Evolutionary conservation across 306 rosid genomes (phyloP), one percentile per base, ranked within the genome.

Genomic region (Dalbergia oliveri): DNA sequence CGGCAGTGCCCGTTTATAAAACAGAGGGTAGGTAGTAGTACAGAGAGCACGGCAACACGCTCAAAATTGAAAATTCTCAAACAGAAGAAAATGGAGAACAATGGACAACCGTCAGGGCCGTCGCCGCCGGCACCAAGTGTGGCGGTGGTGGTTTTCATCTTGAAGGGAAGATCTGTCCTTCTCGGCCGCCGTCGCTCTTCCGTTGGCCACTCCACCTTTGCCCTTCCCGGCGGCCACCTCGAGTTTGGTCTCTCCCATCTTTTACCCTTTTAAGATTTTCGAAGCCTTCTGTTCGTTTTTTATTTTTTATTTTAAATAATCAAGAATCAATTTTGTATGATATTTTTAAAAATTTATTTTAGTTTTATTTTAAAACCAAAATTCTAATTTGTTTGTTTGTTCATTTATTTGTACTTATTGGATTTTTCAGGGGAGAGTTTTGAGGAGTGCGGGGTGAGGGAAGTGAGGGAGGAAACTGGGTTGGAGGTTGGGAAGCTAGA

Each of bases 401-500:
- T 7, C 0, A 50, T 11, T 34, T 9, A 34, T 19, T 6, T 16
- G 19, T 15, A 11, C 7, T 16, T 0, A 0, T 9, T 10, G 3
- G 6, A 0, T 4, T 15, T 49, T 83, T 76, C 78, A 92, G 98
- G 96, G 12, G 96, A 94, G 88, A 80, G 88, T 79, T 90, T 94
- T n/a, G 97, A 92, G 65, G 92, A 88, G 71, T 92, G 98, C 51
- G 93, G 84, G 0, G 82, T 47, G 23, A 89, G 97, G 69, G 98
- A 94, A 69, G 84, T 94, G 87, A 94, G 83, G 78, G 98, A 94
- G 75, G 98, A 94, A 69, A 87, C 93, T 0, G 97, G 93, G 14
- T 50, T 93, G 77, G 88, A 76, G 60, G 63, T 89, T 3, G 81
- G 77, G 51, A 81, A 86, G 14, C n/a, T 59, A 5, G 92, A 94